Evolutionary conservation across 2,329 filamentous ascomycete species (phyloP).

Genomic region (Fusarium cyanostomum): DNA sequence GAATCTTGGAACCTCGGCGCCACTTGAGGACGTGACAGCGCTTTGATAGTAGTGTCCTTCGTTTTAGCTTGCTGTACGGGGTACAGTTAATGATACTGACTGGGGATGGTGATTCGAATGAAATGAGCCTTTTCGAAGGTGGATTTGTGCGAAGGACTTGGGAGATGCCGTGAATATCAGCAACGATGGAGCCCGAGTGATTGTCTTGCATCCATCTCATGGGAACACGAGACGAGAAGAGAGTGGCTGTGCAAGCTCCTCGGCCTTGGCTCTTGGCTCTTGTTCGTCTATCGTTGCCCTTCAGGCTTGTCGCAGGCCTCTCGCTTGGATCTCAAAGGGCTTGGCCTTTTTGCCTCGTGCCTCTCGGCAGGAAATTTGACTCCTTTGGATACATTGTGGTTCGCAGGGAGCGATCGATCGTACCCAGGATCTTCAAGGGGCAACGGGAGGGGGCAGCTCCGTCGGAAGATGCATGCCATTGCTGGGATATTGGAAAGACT

Average conservation of each 20-base stretch:
- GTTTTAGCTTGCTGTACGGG: slow-evolving; percentile 33
- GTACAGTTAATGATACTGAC: slow-evolving; percentile 23
- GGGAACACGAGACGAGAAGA: slow-evolving; percentile 32
- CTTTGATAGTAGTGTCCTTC: slow-evolving; percentile 6
- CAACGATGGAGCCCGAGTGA: background rate
- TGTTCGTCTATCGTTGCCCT: slow-evolving; percentile 4
- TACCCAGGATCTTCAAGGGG: slow-evolving; percentile 18
- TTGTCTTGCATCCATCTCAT: slow-evolving; percentile 20
- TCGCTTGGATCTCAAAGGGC: slow-evolving; percentile 18
- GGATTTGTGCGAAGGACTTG: slow-evolving; percentile 1
- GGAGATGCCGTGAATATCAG: background rate
- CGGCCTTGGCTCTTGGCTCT: slow-evolving; percentile 20
- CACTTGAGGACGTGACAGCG: slow-evolving; percentile 20
- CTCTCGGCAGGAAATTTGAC: slow-evolving; percentile 6
- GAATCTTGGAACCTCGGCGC: slow-evolving; percentile 16
- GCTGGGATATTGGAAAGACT: slow-evolving; percentile 9
- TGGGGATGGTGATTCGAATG: background rate
- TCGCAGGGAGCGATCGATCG: slow-evolving; percentile 13
- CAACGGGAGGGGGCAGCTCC: slow-evolving; percentile 16
- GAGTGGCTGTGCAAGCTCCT: slow-evolving; percentile 34
- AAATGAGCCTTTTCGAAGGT: slow-evolving; percentile 1
- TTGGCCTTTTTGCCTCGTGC: slow-evolving; percentile 23
- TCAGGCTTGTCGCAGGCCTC: slow-evolving; percentile 8
- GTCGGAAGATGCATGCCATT: slow-evolving; percentile 12
- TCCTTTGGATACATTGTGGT: slow-evolving; percentile 4